Conservation (phyloP, 2,329 filamentous ascomycete genomes). For the Paracamarosporium sp. region DNA sequence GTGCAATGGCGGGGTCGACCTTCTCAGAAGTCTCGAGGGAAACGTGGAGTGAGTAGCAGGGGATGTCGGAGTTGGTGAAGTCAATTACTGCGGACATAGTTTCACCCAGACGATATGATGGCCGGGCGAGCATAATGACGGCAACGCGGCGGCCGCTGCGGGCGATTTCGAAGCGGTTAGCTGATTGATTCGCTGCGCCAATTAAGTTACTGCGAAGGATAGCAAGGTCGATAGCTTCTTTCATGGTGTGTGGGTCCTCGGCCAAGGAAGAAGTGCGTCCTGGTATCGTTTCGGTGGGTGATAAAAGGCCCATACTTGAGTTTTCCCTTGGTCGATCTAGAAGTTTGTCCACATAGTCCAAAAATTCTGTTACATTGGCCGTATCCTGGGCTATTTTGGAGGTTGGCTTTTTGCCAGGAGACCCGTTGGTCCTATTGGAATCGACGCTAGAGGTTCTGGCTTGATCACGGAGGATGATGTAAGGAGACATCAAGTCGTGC, state of each 20-base stretch:
- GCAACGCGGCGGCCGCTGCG: conserved; percentile 91
- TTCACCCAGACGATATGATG: conserved; percentile 89
- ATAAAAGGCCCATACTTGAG: conserved; percentile 65
- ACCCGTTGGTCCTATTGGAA: conserved; percentile 16
- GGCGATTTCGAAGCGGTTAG: conserved; percentile 95
- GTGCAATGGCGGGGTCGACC: conserved; percentile 78
- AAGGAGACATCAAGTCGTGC: conserved; percentile 93
- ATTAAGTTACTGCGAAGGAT: conserved; percentile 73
- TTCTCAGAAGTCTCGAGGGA: conserved; percentile 87
- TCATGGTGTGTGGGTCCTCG: conserved; percentile 68
- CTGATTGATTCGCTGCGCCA: conserved; percentile 73
- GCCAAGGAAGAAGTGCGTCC: conserved; percentile 59
- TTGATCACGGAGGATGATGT: conserved; percentile 85
- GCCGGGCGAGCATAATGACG: conserved; percentile 85
- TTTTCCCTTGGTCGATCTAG: conserved; percentile 44
- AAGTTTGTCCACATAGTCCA: conserved; percentile 56
- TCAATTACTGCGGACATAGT: conserved; percentile 84
- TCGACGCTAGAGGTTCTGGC: conserved; percentile 62
- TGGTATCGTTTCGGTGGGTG: conserved; percentile 68
- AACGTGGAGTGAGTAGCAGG: conserved; percentile 84
- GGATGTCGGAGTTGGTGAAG: conserved; percentile 77
- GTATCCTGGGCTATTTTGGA: conserved; percentile 50
- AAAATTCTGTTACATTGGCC: conserved; percentile 42
- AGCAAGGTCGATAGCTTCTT: conserved; percentile 88
- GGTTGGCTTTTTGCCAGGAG: conserved; percentile 24